These are phyloP conservation scores for Colletotrichum brevisporum DNA, from an alignment of 2,329 filamentous ascomycete species.

Conservation along the genomic window DNA sequence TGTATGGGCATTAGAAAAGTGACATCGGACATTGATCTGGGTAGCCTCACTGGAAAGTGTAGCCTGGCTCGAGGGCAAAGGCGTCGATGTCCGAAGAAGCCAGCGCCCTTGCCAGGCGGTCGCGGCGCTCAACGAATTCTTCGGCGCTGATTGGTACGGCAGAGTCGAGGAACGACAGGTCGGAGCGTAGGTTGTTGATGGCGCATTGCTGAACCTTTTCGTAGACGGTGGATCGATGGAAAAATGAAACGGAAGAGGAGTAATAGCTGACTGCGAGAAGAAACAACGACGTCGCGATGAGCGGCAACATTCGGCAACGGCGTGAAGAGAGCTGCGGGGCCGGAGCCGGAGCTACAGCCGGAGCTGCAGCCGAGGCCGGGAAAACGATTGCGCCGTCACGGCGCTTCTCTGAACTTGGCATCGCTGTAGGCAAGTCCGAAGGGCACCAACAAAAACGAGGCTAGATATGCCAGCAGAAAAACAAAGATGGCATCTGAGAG, in stretches of 20 bases:
- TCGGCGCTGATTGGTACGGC: conserved; percentile 61
- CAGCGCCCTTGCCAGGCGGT: conserved; percentile 70
- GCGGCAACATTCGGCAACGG: background rate
- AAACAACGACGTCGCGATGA: conserved; percentile 9
- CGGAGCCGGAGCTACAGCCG: background rate
- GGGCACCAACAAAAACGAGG: too few relatives aligned
- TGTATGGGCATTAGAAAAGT: conserved; percentile 23
- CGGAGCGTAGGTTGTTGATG: conserved; percentile 63
- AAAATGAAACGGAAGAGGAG: background rate
- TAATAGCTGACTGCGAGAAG: conserved; percentile 13
- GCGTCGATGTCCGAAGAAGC: conserved; percentile 65
- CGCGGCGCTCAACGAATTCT: conserved; percentile 69
- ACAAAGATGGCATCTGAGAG: background rate
- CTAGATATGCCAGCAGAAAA: background rate
- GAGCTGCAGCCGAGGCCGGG: background rate
- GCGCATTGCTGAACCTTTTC: conserved; percentile 59
- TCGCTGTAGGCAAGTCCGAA: background rate
- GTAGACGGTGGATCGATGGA: background rate
- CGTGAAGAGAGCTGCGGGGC: background rate
- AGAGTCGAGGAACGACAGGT: conserved; percentile 65
- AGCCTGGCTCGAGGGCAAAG: conserved; percentile 75
- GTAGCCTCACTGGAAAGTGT: conserved; percentile 68
- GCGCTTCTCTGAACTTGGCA: conserved; percentile 1
- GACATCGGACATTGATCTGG: background rate
- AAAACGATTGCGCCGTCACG: background rate